Conservation (phyloP, 495 filamentous ascomycete species). For the Cercophora scortea region DNA sequence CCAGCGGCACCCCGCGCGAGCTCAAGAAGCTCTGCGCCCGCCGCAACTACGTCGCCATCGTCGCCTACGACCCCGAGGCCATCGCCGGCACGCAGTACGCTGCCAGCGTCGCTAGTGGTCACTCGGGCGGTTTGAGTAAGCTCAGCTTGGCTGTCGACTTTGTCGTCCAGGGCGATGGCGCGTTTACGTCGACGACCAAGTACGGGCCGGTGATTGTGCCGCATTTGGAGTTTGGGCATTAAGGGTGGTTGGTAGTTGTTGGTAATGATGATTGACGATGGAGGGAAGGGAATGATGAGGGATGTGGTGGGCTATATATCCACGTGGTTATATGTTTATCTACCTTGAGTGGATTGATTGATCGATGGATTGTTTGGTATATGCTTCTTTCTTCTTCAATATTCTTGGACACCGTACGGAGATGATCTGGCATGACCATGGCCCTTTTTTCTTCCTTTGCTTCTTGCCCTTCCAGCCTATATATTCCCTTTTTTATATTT, state of each 20-base stretch:
- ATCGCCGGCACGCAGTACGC: slow-evolving; percentile 38
- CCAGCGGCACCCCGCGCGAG: slow-evolving; percentile 71
- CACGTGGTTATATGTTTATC: too few species aligned
- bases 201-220: slow-evolving; percentile 97
- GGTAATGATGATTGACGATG: neutral
- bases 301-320: neutral
- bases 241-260: neutral
- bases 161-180: slow-evolving; percentile 89
- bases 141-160: slow-evolving; percentile 91
- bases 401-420: too few species aligned
- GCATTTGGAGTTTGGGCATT: slow-evolving; percentile 75
- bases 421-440: too few species aligned
- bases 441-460: too few species aligned
- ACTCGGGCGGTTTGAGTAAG: slow-evolving; percentile 44
- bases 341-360: too few species aligned
- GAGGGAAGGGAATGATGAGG: neutral
- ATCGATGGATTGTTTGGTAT: too few species aligned
- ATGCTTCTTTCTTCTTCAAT: too few species aligned
- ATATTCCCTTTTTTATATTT: too few species aligned
- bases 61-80: slow-evolving; percentile 84
- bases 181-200: slow-evolving; percentile 73
- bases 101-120: slow-evolving; percentile 17
- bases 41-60: slow-evolving; percentile 89
- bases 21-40: slow-evolving; percentile 84
- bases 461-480: too few species aligned